Conservation (phyloP, 345 rosid genomes). For the Rhizophora apiculata region DNA sequence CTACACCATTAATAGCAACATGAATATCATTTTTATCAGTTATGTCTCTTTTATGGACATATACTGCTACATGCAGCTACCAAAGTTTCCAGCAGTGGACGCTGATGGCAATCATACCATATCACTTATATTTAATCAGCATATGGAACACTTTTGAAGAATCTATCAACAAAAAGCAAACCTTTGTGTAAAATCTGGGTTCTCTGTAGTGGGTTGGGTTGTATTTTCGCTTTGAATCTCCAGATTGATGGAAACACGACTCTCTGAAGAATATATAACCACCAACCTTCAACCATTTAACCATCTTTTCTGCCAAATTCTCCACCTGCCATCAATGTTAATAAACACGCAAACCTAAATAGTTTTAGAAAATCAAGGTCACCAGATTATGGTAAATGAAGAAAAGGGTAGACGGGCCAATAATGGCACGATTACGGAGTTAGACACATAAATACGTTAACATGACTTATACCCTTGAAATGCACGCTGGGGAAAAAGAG, state of each 20-base stretch:
- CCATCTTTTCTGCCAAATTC: slow-evolving; percentile 67
- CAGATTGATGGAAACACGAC: slow-evolving; percentile 93
- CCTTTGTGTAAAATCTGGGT: slow-evolving; percentile 92
- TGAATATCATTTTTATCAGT: no score
- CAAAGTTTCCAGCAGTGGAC: no score
- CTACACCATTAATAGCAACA: no score
- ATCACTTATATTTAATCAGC: not conserved
- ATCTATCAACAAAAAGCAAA: slow-evolving; percentile 19
- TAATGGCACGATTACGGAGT: not conserved
- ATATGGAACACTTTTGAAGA: slow-evolving; percentile 2
- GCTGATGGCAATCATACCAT: not conserved
- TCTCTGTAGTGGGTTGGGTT: slow-evolving; percentile 96
- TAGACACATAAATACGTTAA: no score
- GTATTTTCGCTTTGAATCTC: slow-evolving; percentile 68
- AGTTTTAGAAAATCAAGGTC: not conserved
- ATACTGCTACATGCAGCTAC: no score
- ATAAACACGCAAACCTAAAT: slow-evolving; percentile 3
- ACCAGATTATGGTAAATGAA: not conserved
- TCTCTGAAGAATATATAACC: slow-evolving; percentile 88
- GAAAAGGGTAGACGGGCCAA: not conserved
- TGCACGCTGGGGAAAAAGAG: no score
- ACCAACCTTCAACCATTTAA: slow-evolving; percentile 80
- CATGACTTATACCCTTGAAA: no score
- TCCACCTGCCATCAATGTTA: slow-evolving; percentile 54
- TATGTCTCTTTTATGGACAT: no score